Conservation (phyloP, 441 rosid genomes). For the Breynia disticha region DNA sequence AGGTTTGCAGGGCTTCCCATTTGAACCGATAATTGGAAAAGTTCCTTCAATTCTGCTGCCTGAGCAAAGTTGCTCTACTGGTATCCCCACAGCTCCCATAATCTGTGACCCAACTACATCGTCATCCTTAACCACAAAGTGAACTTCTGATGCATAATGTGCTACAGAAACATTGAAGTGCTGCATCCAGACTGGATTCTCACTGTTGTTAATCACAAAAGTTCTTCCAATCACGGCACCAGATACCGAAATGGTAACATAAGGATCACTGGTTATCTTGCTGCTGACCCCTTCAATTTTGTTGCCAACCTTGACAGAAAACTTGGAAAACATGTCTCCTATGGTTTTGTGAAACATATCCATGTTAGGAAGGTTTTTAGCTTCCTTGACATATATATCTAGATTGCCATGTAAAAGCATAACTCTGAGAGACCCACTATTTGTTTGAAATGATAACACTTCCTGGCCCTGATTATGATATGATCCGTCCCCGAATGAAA, state of each 20-base stretch:
- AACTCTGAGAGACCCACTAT: slow-evolving; percentile 41
- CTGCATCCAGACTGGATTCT: slow-evolving; percentile 88
- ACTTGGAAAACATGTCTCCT: slow-evolving; percentile 43
- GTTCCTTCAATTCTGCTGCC: slow-evolving; percentile 57
- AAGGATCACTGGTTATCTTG: slow-evolving; percentile 79
- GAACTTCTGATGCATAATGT: slow-evolving; percentile 64
- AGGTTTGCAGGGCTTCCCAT: slow-evolving; percentile 70
- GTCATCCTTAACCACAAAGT: slow-evolving; percentile 75
- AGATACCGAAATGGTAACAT: slow-evolving; percentile 53
- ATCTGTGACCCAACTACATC: slow-evolving; percentile 85
- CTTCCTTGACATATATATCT: slow-evolving; percentile 66
- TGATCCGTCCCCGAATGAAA: slow-evolving; percentile 31
- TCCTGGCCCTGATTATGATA: slow-evolving; percentile 32
- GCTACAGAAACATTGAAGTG: slow-evolving; percentile 86
- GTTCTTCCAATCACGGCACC: slow-evolving; percentile 76
- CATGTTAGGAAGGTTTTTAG: slow-evolving; percentile 85
- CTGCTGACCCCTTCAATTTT: slow-evolving; percentile 36
- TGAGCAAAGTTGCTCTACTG: slow-evolving; percentile 47
- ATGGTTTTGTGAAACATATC: slow-evolving; percentile 78
- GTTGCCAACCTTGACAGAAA: slow-evolving; percentile 27
- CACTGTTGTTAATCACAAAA: slow-evolving; percentile 62
- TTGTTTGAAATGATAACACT: slow-evolving; percentile 35
- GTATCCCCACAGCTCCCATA: slow-evolving; percentile 71
- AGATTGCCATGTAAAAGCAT: slow-evolving; percentile 74
- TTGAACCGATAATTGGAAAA: slow-evolving; percentile 42